Evolutionary conservation across 2,329 filamentous ascomycete species (phyloP).

Genomic region (Bretziella fagacearum): DNA sequence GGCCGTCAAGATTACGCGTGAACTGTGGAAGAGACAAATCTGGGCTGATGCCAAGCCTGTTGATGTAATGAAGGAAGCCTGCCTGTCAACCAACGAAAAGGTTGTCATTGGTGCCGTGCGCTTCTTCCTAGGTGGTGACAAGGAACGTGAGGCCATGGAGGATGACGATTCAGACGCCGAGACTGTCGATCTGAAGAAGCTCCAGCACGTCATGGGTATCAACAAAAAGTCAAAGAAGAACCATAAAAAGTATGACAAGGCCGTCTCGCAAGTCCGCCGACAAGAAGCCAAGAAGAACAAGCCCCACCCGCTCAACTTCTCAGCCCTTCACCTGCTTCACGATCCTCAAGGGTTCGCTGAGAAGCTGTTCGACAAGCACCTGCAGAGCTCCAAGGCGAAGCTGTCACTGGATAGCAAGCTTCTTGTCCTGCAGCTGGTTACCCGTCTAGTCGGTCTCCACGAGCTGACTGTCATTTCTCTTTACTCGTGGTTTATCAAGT

Average conservation of each 20-base stretch:
- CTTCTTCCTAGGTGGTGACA: constrained; percentile 92
- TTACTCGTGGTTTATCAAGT: constrained; percentile 94
- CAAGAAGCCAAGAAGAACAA: constrained; percentile 77
- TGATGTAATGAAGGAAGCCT: constrained; percentile 95
- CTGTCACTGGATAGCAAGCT: constrained; percentile 79
- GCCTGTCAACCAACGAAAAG: constrained; percentile 80
- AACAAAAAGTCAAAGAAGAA: constrained; percentile 96
- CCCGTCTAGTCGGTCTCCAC: constrained; percentile 79
- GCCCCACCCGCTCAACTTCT: constrained; percentile 85
- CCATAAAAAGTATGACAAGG: constrained; percentile 59
- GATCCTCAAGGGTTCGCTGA: constrained; percentile 92
- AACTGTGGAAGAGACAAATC: constrained; percentile 90
- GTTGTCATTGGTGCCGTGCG: constrained; percentile 72
- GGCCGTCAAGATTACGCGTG: constrained; percentile 88
- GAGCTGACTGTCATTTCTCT: constrained; percentile 77
- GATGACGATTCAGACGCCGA: constrained; percentile 80
- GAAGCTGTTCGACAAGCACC: constrained; percentile 72
- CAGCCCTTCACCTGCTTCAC: constrained; percentile 79
- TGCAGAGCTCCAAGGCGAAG: constrained; percentile 73
- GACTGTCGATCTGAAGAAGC: constrained; percentile 56
- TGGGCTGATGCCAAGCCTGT: constrained; percentile 92
- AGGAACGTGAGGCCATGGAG: constrained; percentile 82
- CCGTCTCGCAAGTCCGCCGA: constrained; percentile 64
- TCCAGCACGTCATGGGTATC: constrained; percentile 74
- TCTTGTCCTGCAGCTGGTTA: constrained; percentile 78